Base-by-base conservation (phyloP, 2,329 filamentous ascomycete genomes). In the Penicillium brevicompactum region DNA sequence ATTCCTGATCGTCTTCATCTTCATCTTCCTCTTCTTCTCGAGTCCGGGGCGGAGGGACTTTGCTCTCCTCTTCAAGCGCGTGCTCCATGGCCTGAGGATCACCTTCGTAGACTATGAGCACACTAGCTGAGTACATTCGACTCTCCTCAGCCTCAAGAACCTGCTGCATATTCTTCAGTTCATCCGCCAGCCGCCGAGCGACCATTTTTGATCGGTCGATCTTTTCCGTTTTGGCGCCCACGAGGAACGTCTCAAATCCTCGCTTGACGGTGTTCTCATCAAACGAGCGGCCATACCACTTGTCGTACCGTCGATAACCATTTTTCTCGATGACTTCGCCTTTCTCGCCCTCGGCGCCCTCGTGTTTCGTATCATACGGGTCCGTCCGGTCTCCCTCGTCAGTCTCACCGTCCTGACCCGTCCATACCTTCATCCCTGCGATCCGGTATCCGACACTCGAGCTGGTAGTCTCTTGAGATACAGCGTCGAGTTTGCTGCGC, bases 91-190 rank as follows among this genome's bases (percentile, higher is more conserved):
- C 81, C 18, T 81, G 76, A 1, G 77, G 72, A 61, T 88, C 84
- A 6, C 86, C 86, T 70, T 89, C 86, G 62, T 88, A 89, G 13
- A 88, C 83, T 37, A 88, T 80, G 45, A 89, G 68, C 14, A 89
- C 76, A 62, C 84, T 87, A 0, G 86, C 80, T 13, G 83, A 85
- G 68, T 87, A 88, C 85, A 89, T 88, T 46, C 86, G 76, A 65
- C 83, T 87, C 71, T 89, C 86, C 46, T 83, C 74, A 1, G 77
- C 72, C 62, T 84, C 80, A 8, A 84, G 70, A 4, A 80, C 78
- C 46, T 73, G 73, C 59, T 79, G 78, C 6, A 84, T 66, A 13
- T 68, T 68, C 49, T 68, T 71, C 43, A 83, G 56, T 58, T 79
- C 72, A 16, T 72, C 67, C 1, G 74, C 64, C 14, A 81, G 53